Conservation (phyloP, 106 monocot genomes). For the Platanthera guangdongensis region DNA sequence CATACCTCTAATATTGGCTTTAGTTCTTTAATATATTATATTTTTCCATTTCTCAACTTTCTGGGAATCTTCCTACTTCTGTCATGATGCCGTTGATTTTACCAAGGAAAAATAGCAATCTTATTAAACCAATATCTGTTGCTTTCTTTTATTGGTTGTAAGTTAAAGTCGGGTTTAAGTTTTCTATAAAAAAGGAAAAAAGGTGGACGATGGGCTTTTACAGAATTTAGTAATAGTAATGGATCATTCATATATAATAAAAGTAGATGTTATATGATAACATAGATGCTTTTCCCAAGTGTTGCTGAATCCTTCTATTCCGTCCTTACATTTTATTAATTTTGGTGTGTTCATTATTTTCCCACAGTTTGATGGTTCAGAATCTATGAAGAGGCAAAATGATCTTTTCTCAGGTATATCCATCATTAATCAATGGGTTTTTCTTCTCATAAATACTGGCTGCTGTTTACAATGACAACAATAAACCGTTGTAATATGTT, state of each 20-base stretch:
- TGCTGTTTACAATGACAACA: neutral
- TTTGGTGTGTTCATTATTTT: slow-evolving; percentile 9
- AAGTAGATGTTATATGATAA: neutral
- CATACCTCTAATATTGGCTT: no score
- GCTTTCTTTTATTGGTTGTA: neutral
- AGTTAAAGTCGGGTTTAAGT: neutral
- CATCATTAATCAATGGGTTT: neutral
- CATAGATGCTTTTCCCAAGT: neutral
- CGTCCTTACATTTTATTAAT: neutral
- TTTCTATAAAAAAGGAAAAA: neutral
- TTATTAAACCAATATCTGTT: no score
- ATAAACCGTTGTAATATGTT: no score
- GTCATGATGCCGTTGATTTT: neutral
- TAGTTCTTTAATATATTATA: neutral
- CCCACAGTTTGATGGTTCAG: slow-evolving; percentile 69
- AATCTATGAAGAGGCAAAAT: slow-evolving; percentile 52
- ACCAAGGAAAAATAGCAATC: no score
- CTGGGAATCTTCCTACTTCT: neutral
- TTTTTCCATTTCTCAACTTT: neutral
- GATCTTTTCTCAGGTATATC: slow-evolving; percentile 57
- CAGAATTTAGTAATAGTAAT: neutral
- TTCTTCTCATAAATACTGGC: neutral
- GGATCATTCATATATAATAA: neutral
- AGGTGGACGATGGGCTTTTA: neutral
- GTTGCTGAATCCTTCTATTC: neutral